Evolutionary conservation across 2,329 filamentous ascomycete species (phyloP), one percentile per base, ranked within the genome.

Genomic region (Basipetospora chlamydospora): DNA sequence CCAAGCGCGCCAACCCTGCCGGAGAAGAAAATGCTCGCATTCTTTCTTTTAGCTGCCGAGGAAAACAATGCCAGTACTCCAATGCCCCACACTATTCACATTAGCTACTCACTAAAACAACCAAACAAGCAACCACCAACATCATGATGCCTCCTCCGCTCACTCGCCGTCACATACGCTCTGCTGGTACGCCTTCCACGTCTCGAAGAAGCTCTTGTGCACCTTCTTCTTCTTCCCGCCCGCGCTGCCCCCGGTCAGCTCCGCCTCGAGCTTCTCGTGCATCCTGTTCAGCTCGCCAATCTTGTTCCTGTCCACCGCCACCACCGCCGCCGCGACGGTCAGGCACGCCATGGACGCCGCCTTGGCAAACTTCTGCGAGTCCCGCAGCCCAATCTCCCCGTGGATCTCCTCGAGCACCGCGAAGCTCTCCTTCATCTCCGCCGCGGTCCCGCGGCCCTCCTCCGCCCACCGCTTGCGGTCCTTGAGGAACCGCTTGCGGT

Each of bases 311-410:
- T 77, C 65, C 3, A 60, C 57, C 3, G 61, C 60, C 40, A 76
- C 66, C 40, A 85, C 53, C 23, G 73, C 64, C 35, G 74, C 77
- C 5, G 70, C 74, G 3, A 85, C 57, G 35, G 82, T 66, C 35
- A 85, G 57, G 48, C 77, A 80, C 1, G 79, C 75, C 1, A 71
- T 74, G 46, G 84, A 92, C 41, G 79, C 84, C 0, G 81, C 77
- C 47, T 72, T 74, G 15, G 75, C 73, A 54, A 90, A 85, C 3
- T 75, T 64, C 44, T 81, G 80, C 0, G 83, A 73, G 42, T 70
- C 65, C 33, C 69, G 74, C 46, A 69, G 63, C 32, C 66, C 63
- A 3, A 75, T 76, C 53, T 83, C 77, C 5, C 63, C 58, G 47
- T 93, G 86, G 10, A 94, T 67, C 26, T 67, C 62, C 40, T 62